Evolutionary conservation across 1,284 basidiomycete genomes (phyloP), one percentile per base, ranked within the genome.

Genomic region (Ganoderma lingzhi): DNA sequence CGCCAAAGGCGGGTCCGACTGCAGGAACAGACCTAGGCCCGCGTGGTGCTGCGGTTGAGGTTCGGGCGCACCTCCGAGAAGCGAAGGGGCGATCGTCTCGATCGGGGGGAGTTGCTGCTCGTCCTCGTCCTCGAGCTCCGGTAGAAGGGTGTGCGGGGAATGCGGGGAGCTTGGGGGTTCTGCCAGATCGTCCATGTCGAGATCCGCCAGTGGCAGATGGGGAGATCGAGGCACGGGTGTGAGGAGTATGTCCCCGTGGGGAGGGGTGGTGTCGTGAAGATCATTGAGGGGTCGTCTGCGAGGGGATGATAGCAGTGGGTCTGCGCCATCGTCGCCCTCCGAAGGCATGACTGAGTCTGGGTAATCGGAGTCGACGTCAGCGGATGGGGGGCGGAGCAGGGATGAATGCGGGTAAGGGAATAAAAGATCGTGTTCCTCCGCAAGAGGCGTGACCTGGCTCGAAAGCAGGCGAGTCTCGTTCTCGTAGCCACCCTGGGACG

Each of bases 381-480:
- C 63, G 8, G 70, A 44, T 5, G 39, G 59, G 23, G 73, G 70
- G 2, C 69, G 66, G 37, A 68, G 70, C 28, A 73, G 53, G 15
- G 61, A 58, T 9, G 69, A 44, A 6, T 66, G 64, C 42, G 62
- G 66, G 56, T 67, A 70, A n/a, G 70, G 64, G 56, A 63, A 70
- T 63, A 64, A 70, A 69, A 35, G 74, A 65, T 39, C 65, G 70
- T 68, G 64, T 35, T 73, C 74, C 62, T 65, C 51, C 41, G 61
- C 30, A 17, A 63, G 66, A 60, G 59, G 45, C n/a, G 62, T 23
- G 28, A n/a, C n/a, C n/a, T n/a, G n/a, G n/a, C 79, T 79, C 1
- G 78, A 76, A 64, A 81, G 76, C 8, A 78, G 71, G 12, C 78
- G 64, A n/a, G 75, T 79, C 62, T 75, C 66, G 71, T 80, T 78